Percentiles rank a stretch among this genome's conserved stretches.
phyloP scores from a whole-genome alignment of 768 basidiomycete genomes.

The Lentinula edodes region DNA sequence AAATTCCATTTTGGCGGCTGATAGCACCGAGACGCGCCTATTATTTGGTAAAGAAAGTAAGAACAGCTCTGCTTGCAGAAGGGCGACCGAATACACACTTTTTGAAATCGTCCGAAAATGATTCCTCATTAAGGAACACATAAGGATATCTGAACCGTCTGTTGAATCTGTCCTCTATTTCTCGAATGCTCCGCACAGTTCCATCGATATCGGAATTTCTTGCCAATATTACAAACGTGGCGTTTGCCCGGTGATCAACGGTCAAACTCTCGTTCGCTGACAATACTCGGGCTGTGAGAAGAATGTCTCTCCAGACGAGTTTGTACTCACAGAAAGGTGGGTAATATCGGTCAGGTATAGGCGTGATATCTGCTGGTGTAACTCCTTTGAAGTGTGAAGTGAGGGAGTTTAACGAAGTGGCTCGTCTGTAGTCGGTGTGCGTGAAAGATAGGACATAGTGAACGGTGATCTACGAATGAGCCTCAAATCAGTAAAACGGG shows the following conservation, averaged over 20 bases:
- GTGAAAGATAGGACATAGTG: constrained; percentile 41
- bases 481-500: neutral
- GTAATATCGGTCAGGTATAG: neutral
- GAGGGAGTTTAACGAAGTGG: constrained; percentile 32
- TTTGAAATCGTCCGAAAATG: constrained; percentile 74
- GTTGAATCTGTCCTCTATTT: constrained; percentile 83
- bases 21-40: constrained; percentile 22
- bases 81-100: constrained; percentile 23
- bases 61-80: neutral
- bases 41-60: neutral
- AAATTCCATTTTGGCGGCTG: constrained; percentile 27
- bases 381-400: constrained; percentile 17
- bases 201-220: constrained; percentile 58
- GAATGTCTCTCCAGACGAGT: neutral
- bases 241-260: constrained; percentile 21
- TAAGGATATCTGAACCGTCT: constrained; percentile 75
- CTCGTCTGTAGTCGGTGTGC: constrained; percentile 38
- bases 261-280: neutral
- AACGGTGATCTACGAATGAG: constrained; percentile 23
- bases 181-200: constrained; percentile 58
- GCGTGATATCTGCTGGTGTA: constrained; percentile 26
- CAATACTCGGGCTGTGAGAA: neutral
- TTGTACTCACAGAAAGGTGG: neutral
- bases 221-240: constrained; percentile 45
- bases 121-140: constrained; percentile 83